A percentile compares a stretch with the other conserved stretches of the same genome.
Evolutionary conservation across 345 rosid genomes (phyloP).

Genomic region (Melaleuca alternifolia): DNA sequence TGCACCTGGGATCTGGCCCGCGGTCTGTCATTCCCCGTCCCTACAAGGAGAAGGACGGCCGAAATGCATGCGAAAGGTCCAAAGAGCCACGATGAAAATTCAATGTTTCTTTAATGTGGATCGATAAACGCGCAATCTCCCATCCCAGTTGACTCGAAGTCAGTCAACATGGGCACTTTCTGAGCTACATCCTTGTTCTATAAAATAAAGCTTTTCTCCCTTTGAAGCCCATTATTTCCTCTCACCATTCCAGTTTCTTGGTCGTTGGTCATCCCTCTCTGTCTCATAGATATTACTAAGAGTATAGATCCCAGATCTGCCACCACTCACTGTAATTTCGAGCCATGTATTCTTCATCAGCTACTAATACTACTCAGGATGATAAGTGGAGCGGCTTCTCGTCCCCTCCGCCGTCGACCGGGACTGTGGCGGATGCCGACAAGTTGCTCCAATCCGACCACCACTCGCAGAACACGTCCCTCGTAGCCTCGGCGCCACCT

Average conservation of each 20-base stretch:
- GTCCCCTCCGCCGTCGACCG: slow-evolving; percentile 4
- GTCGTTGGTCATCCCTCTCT: neutral
- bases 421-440: slow-evolving; percentile 2
- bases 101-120: neutral
- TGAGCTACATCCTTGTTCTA: neutral
- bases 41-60: neutral
- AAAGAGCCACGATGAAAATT: neutral
- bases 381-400: neutral
- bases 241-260: neutral
- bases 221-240: neutral
- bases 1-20: too few species aligned
- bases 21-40: too few species aligned
- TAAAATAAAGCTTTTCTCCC: neutral
- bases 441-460: neutral
- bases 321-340: neutral
- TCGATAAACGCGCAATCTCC: neutral
- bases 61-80: neutral
- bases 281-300: rapidly evolving
- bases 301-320: neutral
- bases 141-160: neutral
- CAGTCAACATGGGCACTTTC: neutral
- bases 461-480: neutral
- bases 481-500: neutral
- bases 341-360: neutral
- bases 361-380: neutral